Conservation (phyloP, 768 basidiomycete species). For the Boletus edulis region DNA sequence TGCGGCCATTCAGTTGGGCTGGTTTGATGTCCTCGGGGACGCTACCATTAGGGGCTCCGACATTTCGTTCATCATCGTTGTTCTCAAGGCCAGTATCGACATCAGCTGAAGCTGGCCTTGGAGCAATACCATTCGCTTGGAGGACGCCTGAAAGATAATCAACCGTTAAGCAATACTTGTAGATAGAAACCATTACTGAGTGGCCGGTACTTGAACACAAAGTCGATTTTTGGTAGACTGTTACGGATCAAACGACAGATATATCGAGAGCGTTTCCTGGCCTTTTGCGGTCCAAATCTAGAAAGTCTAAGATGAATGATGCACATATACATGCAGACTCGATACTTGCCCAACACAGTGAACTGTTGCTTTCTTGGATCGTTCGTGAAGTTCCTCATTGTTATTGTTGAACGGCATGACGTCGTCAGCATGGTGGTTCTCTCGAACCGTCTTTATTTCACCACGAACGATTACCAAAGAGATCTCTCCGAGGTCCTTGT, state of each 20-base stretch:
- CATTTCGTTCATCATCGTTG: not conserved
- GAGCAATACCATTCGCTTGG: slow-evolving; percentile 20
- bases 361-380: slow-evolving; percentile 18
- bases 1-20: not conserved
- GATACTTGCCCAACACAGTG: slow-evolving; percentile 19
- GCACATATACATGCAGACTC: not conserved
- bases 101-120: not conserved
- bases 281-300: slow-evolving; percentile 13
- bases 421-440: accelerated
- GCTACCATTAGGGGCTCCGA: not conserved
- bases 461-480: slow-evolving; percentile 5
- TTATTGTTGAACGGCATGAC: not conserved
- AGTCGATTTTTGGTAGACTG: slow-evolving; percentile 4
- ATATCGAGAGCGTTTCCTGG: accelerated
- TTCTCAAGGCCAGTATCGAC: not conserved
- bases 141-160: slow-evolving; percentile 10
- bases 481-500: slow-evolving; percentile 18
- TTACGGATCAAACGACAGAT: not conserved
- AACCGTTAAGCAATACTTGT: not conserved
- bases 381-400: slow-evolving; percentile 17
- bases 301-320: not conserved
- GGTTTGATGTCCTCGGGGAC: not conserved
- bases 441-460: too few relatives aligned
- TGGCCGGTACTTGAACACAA: slow-evolving; percentile 21
- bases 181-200: slow-evolving; percentile 7